Percentiles rank a stretch among this genome's conserved stretches.
Evolutionary conservation across 2,329 filamentous ascomycete genomes (phyloP).

Genomic region (Aspergillus thermomutatus): DNA sequence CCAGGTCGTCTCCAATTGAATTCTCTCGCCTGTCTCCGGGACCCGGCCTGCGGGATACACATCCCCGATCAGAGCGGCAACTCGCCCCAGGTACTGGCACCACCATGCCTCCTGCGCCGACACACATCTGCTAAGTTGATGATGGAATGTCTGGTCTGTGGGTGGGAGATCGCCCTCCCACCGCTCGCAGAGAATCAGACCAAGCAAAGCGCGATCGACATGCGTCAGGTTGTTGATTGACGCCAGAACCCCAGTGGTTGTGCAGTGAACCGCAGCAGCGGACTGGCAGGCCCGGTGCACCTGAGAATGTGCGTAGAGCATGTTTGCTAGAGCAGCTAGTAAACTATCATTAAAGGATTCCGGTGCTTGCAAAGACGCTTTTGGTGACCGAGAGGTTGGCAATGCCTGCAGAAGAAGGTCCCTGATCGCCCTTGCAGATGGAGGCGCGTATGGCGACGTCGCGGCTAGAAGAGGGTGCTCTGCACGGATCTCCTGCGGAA

Average conservation of each 20-base stretch:
- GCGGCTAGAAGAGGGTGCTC: constrained; percentile 65
- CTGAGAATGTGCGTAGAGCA: constrained; percentile 53
- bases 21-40: constrained; percentile 24
- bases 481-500: constrained; percentile 58
- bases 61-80: constrained; percentile 55
- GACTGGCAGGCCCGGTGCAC: constrained; percentile 56
- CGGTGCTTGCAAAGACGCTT: constrained; percentile 28
- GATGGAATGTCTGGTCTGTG: constrained; percentile 54
- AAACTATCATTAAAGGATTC: constrained; percentile 46
- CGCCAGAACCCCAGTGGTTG: constrained; percentile 65
- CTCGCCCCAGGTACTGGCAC: constrained; percentile 60
- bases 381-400: constrained; percentile 32
- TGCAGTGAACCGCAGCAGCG: constrained; percentile 68
- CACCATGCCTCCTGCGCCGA: constrained; percentile 60
- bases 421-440: constrained; percentile 47
- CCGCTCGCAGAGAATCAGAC: constrained; percentile 67
- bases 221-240: constrained; percentile 72
- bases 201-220: constrained; percentile 65
- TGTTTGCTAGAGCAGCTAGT: constrained; percentile 56
- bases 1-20: constrained; percentile 44
- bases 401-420: constrained; percentile 48
- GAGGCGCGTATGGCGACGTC: constrained; percentile 52
- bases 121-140: constrained; percentile 52
- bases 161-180: constrained; percentile 67
- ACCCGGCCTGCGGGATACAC: constrained; percentile 60